A percentile compares a stretch with the other conserved stretches of the same genome.
phyloP scores from a whole-genome alignment of 352 stramenopile species.

The Phytophthora litchii region DNA sequence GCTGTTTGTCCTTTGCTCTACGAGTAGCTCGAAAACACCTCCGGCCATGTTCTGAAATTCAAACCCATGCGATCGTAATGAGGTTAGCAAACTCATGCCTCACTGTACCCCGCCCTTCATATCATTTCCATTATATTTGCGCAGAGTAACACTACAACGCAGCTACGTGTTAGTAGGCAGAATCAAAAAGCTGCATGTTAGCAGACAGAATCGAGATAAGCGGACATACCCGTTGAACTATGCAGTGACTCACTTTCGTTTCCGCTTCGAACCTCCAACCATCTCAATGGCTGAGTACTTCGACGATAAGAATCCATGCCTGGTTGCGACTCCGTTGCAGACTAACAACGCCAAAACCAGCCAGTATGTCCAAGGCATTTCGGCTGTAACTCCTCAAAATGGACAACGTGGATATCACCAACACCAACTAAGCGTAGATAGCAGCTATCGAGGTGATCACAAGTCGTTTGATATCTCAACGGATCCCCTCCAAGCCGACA shows the following conservation, averaged over 20 bases:
- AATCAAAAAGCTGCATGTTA: too few relatives aligned
- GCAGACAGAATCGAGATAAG: background rate
- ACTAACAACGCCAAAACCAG: constrained; percentile 2
- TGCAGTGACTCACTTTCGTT: constrained; percentile 7
- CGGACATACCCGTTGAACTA: background rate
- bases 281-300: constrained; percentile 15
- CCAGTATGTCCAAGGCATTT: constrained; percentile 6
- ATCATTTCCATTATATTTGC: background rate
- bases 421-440: background rate
- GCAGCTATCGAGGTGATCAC: background rate
- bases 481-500: constrained; percentile 37
- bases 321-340: background rate
- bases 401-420: background rate
- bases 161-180: background rate
- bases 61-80: background rate
- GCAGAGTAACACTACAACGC: background rate
- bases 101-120: background rate
- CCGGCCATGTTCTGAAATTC: background rate
- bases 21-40: background rate
- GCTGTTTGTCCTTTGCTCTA: background rate
- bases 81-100: background rate
- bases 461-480: constrained; percentile 33
- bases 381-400: background rate
- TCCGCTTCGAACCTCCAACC: constrained; percentile 3
- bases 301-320: constrained; percentile 7